phyloP scores from a whole-genome alignment of 352 stramenopile genomes.

The Pythium periplocum region DNA sequence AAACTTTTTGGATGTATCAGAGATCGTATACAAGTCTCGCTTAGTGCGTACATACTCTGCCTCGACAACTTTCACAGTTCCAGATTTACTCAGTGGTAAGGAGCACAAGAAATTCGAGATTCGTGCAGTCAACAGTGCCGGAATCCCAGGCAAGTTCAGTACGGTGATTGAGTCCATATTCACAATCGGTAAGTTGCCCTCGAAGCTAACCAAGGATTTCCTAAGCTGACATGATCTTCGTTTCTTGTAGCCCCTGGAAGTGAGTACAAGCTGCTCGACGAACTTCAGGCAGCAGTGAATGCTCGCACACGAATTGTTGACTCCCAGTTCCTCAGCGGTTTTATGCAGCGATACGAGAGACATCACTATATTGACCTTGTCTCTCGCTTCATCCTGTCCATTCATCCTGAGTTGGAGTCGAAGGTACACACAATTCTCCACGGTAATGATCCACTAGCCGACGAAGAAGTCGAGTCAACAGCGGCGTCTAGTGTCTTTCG shows the following conservation, averaged over 20 bases:
- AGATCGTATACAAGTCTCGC: constrained; percentile 48
- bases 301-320: constrained; percentile 58
- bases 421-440: constrained; percentile 53
- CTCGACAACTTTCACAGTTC: constrained; percentile 29
- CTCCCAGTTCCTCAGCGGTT: constrained; percentile 73
- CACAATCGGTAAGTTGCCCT: constrained; percentile 42
- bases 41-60: constrained; percentile 45
- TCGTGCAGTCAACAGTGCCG: constrained; percentile 48
- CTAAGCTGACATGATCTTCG: too few relatives aligned
- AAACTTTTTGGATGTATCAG: constrained; percentile 48
- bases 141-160: constrained; percentile 49
- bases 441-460: constrained; percentile 6
- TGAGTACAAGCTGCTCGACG: constrained; percentile 65
- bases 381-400: constrained; percentile 51
- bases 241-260: constrained; percentile 38
- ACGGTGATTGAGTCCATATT: constrained; percentile 43
- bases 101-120: constrained; percentile 64
- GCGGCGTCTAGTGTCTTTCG: not conserved
- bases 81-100: constrained; percentile 49
- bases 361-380: constrained; percentile 66
- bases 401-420: constrained; percentile 38
- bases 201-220: too few relatives aligned
- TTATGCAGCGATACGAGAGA: constrained; percentile 76
- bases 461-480: constrained; percentile 6
- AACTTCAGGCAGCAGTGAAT: constrained; percentile 76